Percentiles rank a stretch among this genome's conserved stretches.
Evolutionary conservation across 768 basidiomycete genomes (phyloP).

Genomic region (Chalciporus sphaerocephalus): DNA sequence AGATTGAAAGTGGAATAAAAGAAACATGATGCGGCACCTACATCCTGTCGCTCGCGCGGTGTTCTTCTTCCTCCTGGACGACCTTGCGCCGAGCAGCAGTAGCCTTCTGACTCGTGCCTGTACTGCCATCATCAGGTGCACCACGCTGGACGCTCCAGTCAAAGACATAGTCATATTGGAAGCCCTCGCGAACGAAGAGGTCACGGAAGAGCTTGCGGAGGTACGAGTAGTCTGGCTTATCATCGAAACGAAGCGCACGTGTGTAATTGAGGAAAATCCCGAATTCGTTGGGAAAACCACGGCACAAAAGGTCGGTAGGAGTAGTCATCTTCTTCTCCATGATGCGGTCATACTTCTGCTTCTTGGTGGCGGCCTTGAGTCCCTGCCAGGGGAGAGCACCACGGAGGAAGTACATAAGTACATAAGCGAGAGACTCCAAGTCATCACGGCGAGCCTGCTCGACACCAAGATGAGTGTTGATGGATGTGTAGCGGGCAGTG

Average conservation of each 20-base stretch:
- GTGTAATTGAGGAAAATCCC: constrained; percentile 99
- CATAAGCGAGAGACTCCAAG: constrained; percentile 96
- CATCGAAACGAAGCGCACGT: constrained; percentile 97
- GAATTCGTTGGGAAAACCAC: constrained; percentile 99
- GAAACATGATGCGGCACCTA: constrained; percentile 41
- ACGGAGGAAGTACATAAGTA: constrained; percentile 99
- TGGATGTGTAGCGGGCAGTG: constrained; percentile 97
- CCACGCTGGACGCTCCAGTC: constrained; percentile 93
- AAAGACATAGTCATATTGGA: constrained; percentile 99
- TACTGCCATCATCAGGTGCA: constrained; percentile 60
- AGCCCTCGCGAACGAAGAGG: constrained; percentile 94
- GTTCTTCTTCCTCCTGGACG: constrained; percentile 82
- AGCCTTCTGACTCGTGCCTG: constrained; percentile 59
- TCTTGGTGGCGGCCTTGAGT: constrained; percentile 99
- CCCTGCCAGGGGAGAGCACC: constrained; percentile 99
- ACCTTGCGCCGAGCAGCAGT: constrained; percentile 69
- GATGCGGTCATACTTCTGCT: constrained; percentile 99
- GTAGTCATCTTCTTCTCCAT: constrained; percentile 99
- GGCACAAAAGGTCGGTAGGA: constrained; percentile 92
- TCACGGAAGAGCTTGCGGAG: constrained; percentile 99
- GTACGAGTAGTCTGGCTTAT: constrained; percentile 99
- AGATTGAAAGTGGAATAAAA: constrained; percentile 9
- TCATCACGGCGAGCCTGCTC: constrained; percentile 98
- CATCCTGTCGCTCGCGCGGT: constrained; percentile 78
- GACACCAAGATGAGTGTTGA: constrained; percentile 98